Percentiles rank a stretch among this genome's conserved stretches.
Evolutionary conservation across 495 filamentous ascomycete genomes (phyloP).

Genomic region (Annulohypoxylon maeteangense): DNA sequence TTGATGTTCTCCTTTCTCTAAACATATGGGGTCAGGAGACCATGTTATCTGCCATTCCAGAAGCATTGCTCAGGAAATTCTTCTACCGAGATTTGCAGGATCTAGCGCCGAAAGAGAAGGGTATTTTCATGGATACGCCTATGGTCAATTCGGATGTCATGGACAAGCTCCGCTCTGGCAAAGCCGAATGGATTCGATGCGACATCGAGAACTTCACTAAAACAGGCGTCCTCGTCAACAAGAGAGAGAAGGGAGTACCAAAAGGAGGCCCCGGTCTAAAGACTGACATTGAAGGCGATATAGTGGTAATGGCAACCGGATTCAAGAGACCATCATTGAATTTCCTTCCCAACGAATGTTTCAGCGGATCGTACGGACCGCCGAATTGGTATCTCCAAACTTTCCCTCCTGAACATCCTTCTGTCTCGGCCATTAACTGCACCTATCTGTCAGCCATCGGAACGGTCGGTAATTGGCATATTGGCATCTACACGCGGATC

Average conservation of each 20-base stretch:
- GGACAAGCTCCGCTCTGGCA: conserved; percentile 77
- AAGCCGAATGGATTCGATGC: conserved; percentile 81
- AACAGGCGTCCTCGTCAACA: conserved; percentile 74
- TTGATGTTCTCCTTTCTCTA: conserved; percentile 76
- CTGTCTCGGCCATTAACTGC: conserved; percentile 81
- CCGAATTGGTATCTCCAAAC: conserved; percentile 91
- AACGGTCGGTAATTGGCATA: conserved; percentile 85
- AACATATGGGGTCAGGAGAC: conserved; percentile 87
- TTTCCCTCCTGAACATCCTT: conserved; percentile 74
- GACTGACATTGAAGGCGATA: conserved; percentile 71
- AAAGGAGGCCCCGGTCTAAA: conserved; percentile 76
- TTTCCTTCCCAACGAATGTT: conserved; percentile 78
- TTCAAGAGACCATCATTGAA: conserved; percentile 75
- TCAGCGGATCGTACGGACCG: conserved; percentile 75
- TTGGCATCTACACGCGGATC: conserved; percentile 87
- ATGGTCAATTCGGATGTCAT: conserved; percentile 89
- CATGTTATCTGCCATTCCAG: conserved; percentile 78
- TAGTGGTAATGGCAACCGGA: conserved; percentile 86
- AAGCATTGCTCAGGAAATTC: conserved; percentile 76
- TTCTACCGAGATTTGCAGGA: conserved; percentile 89
- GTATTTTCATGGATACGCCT: conserved; percentile 82
- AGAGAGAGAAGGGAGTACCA: conserved; percentile 75
- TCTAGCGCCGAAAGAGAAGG: conserved; percentile 73
- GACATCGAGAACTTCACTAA: conserved; percentile 75
- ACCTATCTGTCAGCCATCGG: conserved; percentile 87